Conservation (phyloP, 2,329 filamentous ascomycete genomes). For the Cytospora piceae region DNA sequence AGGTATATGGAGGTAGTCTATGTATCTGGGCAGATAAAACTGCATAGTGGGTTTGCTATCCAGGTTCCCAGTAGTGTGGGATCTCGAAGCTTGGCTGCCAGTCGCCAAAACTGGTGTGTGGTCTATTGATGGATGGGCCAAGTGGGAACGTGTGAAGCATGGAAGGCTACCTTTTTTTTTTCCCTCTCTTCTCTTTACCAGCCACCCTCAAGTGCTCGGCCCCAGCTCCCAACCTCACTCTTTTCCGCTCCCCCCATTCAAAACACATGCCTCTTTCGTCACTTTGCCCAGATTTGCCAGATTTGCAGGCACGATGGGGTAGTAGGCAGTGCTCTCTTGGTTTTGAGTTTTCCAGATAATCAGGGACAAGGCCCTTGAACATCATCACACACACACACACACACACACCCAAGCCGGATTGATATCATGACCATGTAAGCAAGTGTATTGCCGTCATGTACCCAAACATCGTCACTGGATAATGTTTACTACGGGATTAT, state of each 20-base stretch:
- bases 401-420: no score
- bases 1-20: no score
- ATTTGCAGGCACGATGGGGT: background rate
- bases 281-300: slow-evolving; percentile 4
- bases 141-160: background rate
- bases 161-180: background rate
- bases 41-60: no score
- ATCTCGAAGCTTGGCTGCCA: no score
- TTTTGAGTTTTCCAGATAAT: background rate
- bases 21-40: no score
- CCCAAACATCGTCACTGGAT: background rate
- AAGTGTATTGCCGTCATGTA: background rate
- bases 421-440: background rate
- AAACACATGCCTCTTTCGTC: slow-evolving; percentile 22
- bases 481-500: background rate
- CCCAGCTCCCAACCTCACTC: slow-evolving; percentile 22
- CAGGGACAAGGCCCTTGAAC: background rate
- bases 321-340: no score
- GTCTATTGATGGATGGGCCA: slow-evolving; percentile 12
- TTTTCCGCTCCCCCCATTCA: slow-evolving; percentile 8
- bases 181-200: slow-evolving; percentile 11
- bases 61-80: no score
- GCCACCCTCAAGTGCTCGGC: slow-evolving; percentile 12
- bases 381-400: background rate
- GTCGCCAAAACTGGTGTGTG: background rate